Percentiles rank a stretch among this genome's conserved stretches.
Conservation (phyloP, 1,139 yeast genomes). For the Wickerhamomyces sp. region DNA sequence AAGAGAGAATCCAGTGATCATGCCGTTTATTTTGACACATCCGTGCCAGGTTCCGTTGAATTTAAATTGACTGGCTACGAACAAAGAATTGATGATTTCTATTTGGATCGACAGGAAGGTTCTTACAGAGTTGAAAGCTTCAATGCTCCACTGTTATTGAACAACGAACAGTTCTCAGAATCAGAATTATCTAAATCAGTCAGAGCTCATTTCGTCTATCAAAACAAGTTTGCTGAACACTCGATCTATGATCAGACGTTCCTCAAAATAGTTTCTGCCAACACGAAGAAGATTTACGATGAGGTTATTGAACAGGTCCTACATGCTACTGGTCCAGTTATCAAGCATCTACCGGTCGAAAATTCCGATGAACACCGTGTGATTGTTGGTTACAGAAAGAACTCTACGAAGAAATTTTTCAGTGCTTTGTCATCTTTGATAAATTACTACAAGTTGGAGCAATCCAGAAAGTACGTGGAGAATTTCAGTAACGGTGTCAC, state of each 20-base stretch:
- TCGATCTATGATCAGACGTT: conserved; percentile 78
- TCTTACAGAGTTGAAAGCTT: conserved; percentile 77
- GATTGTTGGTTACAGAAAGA: conserved; percentile 83
- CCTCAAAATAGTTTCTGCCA: conserved; percentile 69
- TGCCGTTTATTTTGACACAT: conserved; percentile 85
- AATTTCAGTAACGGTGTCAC: conserved; percentile 89
- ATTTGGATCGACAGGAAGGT: conserved; percentile 45
- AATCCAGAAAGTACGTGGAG: conserved; percentile 90
- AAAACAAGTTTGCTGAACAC: conserved; percentile 61
- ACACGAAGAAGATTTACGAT: conserved; percentile 74
- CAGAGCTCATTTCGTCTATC: conserved; percentile 82
- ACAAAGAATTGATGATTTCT: conserved; percentile 72
- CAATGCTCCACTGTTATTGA: conserved; percentile 57
- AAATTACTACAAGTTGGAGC: conserved; percentile 80
- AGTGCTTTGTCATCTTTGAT: conserved; percentile 86
- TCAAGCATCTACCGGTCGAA: conserved; percentile 79
- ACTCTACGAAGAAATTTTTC: conserved; percentile 81
- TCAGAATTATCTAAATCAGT: conserved; percentile 42
- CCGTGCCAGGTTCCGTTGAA: conserved; percentile 29
- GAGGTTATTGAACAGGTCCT: conserved; percentile 67
- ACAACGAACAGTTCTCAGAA: conserved; percentile 32
- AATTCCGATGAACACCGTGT: conserved; percentile 78
- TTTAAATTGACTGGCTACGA: conserved; percentile 44
- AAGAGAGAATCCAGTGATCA: conserved; percentile 72
- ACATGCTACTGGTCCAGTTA: conserved; percentile 83